These are phyloP conservation scores for Hymenoscyphus infarciens DNA, from an alignment of 2,329 filamentous ascomycete species.

Conservation along the genomic window DNA sequence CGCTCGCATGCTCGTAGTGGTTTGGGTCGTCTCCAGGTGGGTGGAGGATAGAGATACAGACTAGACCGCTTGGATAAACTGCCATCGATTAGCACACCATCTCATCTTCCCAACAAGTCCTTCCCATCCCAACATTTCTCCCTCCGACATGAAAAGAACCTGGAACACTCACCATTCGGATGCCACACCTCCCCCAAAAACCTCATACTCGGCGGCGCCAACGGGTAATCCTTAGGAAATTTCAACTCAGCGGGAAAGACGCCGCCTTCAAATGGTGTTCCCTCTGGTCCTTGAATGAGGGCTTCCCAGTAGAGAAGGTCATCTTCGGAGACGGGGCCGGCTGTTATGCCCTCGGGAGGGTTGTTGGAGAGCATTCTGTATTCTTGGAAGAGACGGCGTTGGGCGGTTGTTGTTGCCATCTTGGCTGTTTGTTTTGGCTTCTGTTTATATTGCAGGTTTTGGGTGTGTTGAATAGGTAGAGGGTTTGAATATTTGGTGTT, in stretches of 20 bases:
- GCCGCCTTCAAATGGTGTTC: conserved; percentile 92
- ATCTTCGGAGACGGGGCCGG: conserved; percentile 88
- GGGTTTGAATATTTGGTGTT: neutral
- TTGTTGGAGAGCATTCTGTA: conserved; percentile 92
- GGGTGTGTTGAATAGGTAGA: neutral
- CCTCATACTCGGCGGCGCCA: conserved; percentile 92
- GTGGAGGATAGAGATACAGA: conserved; percentile 98
- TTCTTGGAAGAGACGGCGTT: conserved; percentile 87
- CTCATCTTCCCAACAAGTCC: neutral
- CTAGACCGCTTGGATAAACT: conserved; percentile 90
- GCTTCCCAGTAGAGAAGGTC: conserved; percentile 97
- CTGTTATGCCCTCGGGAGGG: conserved; percentile 95
- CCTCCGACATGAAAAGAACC: neutral
- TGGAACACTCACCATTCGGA: conserved; percentile 70
- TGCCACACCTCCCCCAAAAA: conserved; percentile 95
- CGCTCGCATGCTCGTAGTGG: conserved; percentile 94
- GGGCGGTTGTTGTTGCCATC: conserved; percentile 61
- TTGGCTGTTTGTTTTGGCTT: neutral
- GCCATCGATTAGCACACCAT: neutral
- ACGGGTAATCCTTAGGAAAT: conserved; percentile 95
- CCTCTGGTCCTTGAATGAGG: conserved; percentile 90
- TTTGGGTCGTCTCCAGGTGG: conserved; percentile 95
- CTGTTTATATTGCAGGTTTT: too few species aligned
- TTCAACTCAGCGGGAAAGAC: conserved; percentile 92
- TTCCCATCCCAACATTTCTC: neutral